Evolutionary conservation across 306 rosid species (phyloP), one percentile per base, ranked within the genome.

Genomic region (Gynostemma pentaphyllum): DNA sequence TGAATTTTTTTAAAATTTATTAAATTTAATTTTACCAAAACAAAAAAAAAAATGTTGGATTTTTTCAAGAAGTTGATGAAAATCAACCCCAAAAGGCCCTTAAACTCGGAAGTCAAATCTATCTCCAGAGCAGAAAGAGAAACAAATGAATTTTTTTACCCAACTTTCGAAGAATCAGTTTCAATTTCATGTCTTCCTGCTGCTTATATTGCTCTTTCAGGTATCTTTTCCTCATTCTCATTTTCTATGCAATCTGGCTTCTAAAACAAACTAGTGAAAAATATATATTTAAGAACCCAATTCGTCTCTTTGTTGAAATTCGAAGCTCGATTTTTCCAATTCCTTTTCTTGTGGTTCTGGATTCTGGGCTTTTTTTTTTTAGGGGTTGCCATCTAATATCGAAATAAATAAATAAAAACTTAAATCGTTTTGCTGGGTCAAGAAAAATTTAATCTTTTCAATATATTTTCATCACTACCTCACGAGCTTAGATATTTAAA

Each of bases 141-240:
- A 49, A 13, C 56, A 19, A 0, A 57, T 59, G 64, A 46, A 59
- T 10, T 42, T 12, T 15, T 13, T 21, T 39, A 30, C 32, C 29
- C 28, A 32, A 18, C 59, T 70, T 73, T 19, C 48, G 51, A 69
- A 41, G 15, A 27, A 21, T 44, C 68, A 22, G 29, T 32, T 67
- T 47, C 45, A 44, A 67, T 62, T 37, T 44, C 28, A 44, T 10
- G 47, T 74, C 37, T 36, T n/a, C n/a, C n/a, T 73, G 30, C 64
- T 80, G 30, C 69, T 78, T 7, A 1, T 57, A 48, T 45, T 72
- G 59, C 64, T 71, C 55, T 24, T 45, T 44, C 60, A 42, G 86
- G 82, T 78, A 80, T 23, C 11, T 27, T 56, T 23, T 6, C 19
- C 52, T 40, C 56, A 15, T 11, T 28, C 5, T 9, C 64, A 37